Evolutionary conservation across 1,139 yeast species (phyloP), one percentile per base, ranked within the genome.

Genomic region (Blastobotrys apis): DNA sequence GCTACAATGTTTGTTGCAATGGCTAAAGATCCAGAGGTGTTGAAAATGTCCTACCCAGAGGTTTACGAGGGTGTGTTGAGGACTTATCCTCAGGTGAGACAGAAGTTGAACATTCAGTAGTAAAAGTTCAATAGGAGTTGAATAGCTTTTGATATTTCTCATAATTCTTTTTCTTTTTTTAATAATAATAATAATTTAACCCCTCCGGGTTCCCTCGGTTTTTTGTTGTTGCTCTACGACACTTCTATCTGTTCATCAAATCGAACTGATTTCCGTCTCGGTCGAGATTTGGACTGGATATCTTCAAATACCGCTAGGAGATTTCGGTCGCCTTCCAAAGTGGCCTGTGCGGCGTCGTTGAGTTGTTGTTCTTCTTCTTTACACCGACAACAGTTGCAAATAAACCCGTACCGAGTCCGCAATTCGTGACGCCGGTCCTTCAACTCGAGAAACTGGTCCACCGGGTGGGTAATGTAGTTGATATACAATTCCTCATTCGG

Each of bases 21-120:
- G 60, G 92, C 94, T 10, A 80, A 81, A 56, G 95, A 88, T 56
- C 96, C 97, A 0, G 94, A 87, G 55, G 81, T 87, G 5, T 82
- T 83, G 72, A 80, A 78, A 57, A 75, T 77, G 68, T 76, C 86
- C 37, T 83, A 87, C 60, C 87, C 95, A 44, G 80, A 80, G 41
- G 71, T 80, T 49, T 88, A 84, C 62, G 84, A 84, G 52, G 80
- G 78, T 56, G 71, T 88, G 39, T 80, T 85, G 57, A 67, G 77
- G 52, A 75, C 80, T 46, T 87, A 86, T 61, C 95, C 95, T 3
- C 77, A 81, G 49, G 94, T 85, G 4, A 71, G 78, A 54, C 72
- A 81, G 33, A 58, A 59, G 47, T 52, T 63, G 20, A 51, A 57
- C 42, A 37, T 57, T 34, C 42, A 48, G 30, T 32, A 3, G 16